Percentiles rank a stretch among this genome's conserved stretches.
phyloP scores from a whole-genome alignment of 225 moss, liverwort and hornwort genomes.

The Climacium dendroides region DNA sequence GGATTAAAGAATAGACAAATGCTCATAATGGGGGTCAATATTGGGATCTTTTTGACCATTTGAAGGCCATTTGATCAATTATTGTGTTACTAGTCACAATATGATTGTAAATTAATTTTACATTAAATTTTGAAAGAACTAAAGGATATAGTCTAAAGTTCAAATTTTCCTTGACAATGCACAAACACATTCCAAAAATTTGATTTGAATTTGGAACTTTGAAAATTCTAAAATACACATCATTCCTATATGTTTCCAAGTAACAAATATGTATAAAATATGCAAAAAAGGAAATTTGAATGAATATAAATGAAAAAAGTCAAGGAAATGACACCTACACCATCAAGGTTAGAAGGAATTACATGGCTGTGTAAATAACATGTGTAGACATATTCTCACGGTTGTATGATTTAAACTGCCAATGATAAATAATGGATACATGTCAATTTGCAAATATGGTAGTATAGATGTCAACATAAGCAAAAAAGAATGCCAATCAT shows the following conservation, averaged over 20 bases:
- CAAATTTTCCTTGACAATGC: too few species aligned
- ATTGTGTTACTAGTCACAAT: neutral
- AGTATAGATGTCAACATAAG: neutral
- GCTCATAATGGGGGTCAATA: rapidly evolving
- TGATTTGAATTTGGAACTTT: neutral
- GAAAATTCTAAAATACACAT: too few species aligned
- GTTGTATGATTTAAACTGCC: neutral
- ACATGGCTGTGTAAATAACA: neutral
- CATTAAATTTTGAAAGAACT: too few species aligned
- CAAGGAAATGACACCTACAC: neutral
- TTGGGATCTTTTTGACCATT: too few species aligned
- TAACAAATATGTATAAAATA: neutral
- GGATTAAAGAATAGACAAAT: neutral
- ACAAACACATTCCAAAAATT: neutral
- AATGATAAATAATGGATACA: neutral
- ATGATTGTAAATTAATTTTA: neutral
- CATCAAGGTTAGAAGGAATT: neutral
- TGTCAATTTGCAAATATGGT: neutral
- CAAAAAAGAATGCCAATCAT: neutral
- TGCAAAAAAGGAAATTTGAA: too few species aligned
- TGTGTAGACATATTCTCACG: neutral
- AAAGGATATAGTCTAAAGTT: too few species aligned
- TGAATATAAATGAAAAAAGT: neutral
- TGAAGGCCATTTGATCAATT: too few species aligned
- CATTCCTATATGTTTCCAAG: neutral